Conservation (phyloP, 1,284 basidiomycete genomes). For the Leccinum subrobustum region DNA sequence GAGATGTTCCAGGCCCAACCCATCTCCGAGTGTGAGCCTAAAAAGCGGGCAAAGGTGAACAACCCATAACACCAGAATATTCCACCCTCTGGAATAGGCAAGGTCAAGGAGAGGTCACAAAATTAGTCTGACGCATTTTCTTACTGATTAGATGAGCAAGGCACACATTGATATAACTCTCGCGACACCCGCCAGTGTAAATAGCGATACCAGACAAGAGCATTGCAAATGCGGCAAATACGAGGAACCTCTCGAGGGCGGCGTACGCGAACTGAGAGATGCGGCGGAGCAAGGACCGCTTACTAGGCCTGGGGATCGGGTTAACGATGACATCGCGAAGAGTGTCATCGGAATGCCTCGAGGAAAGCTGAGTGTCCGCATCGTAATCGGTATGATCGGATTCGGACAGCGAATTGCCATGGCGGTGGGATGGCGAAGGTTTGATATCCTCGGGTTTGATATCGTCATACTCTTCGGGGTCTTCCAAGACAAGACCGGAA, state of each 20-base stretch:
- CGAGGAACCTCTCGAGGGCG: constrained; percentile 58
- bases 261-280: constrained; percentile 48
- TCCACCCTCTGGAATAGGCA: constrained; percentile 60
- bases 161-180: constrained; percentile 76
- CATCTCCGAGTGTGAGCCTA: constrained; percentile 83
- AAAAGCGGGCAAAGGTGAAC: constrained; percentile 86
- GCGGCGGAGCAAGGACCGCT: constrained; percentile 36
- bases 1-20: constrained; percentile 96
- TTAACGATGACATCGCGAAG: constrained; percentile 46
- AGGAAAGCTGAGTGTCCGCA: constrained; percentile 38
- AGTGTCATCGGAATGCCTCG: constrained; percentile 64
- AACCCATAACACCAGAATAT: constrained; percentile 94
- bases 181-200: constrained; percentile 83
- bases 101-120: constrained; percentile 6
- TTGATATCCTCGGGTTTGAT: constrained; percentile 32
- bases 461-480: constrained; percentile 48
- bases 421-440: constrained; percentile 11
- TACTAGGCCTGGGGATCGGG: constrained; percentile 12
- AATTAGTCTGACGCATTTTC: constrained; percentile 1
- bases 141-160: constrained; percentile 92
- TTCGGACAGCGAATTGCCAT: constrained; percentile 42
- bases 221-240: constrained; percentile 69
- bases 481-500: constrained; percentile 51
- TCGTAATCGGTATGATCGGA: constrained; percentile 53
- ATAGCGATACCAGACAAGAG: constrained; percentile 69